Base-by-base conservation (phyloP, 23 red algal genomes). In the Gracilaria vermiculophylla region DNA sequence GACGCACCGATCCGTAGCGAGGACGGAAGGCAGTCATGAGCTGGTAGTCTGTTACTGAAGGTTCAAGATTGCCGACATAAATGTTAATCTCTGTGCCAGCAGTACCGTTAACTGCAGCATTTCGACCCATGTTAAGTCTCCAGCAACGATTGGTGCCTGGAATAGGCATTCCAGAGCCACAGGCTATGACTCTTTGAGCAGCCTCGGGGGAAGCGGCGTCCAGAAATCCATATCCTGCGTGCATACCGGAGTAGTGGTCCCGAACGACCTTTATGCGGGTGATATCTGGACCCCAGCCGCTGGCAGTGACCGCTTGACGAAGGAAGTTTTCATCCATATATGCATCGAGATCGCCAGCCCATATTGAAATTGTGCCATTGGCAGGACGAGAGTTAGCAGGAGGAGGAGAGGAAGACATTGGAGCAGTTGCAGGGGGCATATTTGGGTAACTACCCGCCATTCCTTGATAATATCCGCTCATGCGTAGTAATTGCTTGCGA, bases 291-390 rank as follows among this genome's bases (percentile, higher is more conserved):
- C 67, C 77, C 93, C 93, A 95, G 60, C 93, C 93, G 62, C 69
- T 80, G 9, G 81, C 83, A 37, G 86, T 66, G 19, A 95, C 93
- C 36, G 93, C 93, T 57, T 83, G 80, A 34, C 76, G 51, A 48
- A 95, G 82, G 49, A 95, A 95, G 41, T 62, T 86, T 40, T 95
- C 93, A 48, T 95, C 93, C 93, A 95, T 95, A 48, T 89, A 95
- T 3, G 86, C 73, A 75, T 95, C 93, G 24, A 95, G 87, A 82
- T 95, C 93, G 29, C 93, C 93, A 0, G 86, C 93, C 93, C 93
- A 95, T 35, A 95, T 95, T 1, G 93, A 95, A 44, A 89, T 73
- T 2, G 67, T 73, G 67, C 67, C 67, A 40, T 73, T 73, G 17
- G 67, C 44, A 20, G 67, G 67, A 28, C 67, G 67, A 36, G 67